phyloP scores from a whole-genome alignment of 2,329 filamentous ascomycete species.

The Pyrenophora graminea region DNA sequence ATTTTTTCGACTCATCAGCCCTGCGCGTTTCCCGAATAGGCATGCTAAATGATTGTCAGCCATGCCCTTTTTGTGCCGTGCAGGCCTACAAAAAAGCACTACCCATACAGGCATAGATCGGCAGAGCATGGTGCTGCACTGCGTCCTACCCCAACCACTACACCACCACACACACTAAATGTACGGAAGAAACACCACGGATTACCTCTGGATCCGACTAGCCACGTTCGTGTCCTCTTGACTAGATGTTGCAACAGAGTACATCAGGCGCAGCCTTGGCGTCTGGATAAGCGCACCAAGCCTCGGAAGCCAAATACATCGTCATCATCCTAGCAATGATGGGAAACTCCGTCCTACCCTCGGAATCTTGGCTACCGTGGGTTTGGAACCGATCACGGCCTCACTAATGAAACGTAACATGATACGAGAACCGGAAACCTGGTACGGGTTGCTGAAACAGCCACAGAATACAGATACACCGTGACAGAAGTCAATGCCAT shows the following conservation, averaged over 20 bases:
- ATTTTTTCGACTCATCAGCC: neutral
- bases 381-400: slow-evolving; percentile 8
- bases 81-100: no score
- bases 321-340: neutral
- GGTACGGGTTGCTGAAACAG: slow-evolving; percentile 23
- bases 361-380: slow-evolving; percentile 7
- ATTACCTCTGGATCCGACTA: no score
- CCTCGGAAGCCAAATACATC: neutral
- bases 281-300: slow-evolving; percentile 20
- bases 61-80: no score
- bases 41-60: neutral
- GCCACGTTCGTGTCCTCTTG: no score
- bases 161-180: no score
- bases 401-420: slow-evolving; percentile 19
- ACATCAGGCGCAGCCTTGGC: neutral
- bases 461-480: slow-evolving; percentile 4
- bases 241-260: no score
- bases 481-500: slow-evolving; percentile 1
- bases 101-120: no score
- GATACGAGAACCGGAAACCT: slow-evolving; percentile 12
- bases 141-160: no score
- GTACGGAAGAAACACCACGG: no score
- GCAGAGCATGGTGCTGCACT: neutral
- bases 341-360: neutral
- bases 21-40: neutral